phyloP scores from a whole-genome alignment of 2,329 filamentous ascomycete genomes.

The Tetracladium maxilliforme region DNA sequence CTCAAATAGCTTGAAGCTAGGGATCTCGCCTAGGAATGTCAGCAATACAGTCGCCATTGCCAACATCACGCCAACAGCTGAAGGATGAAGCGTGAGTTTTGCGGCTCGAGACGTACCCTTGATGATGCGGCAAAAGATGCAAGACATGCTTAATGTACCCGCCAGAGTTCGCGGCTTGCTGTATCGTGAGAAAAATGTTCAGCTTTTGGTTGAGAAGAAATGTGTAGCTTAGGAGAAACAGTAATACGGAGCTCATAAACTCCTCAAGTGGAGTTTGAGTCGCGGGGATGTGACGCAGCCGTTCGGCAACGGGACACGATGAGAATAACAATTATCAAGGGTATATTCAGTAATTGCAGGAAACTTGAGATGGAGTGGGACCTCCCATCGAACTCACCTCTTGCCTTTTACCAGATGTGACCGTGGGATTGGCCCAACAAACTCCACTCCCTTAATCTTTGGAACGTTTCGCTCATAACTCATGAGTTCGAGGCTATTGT shows the following conservation, averaged over 20 bases:
- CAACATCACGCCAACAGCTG: not conserved
- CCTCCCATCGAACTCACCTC: conserved; percentile 60
- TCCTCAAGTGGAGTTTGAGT: conserved; percentile 1
- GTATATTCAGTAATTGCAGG: too few species aligned
- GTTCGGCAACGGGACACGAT: too few species aligned
- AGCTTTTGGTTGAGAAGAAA: too few species aligned
- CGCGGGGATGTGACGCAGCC: too few species aligned
- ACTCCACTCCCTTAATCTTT: conserved; percentile 38
- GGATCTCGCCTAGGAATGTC: conserved; percentile 63
- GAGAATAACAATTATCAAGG: too few species aligned
- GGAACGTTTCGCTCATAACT: conserved; percentile 16
- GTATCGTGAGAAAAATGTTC: too few species aligned
- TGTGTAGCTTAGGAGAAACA: too few species aligned
- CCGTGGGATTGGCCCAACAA: conserved; percentile 26
- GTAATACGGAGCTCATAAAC: conserved; percentile 24
- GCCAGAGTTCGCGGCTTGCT: accelerated
- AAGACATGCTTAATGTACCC: conserved; percentile 24
- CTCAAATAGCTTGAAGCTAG: conserved; percentile 91
- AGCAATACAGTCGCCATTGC: not conserved
- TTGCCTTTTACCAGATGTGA: conserved; percentile 66
- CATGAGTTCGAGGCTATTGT: conserved; percentile 10
- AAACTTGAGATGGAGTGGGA: too few species aligned
- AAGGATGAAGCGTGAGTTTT: not conserved
- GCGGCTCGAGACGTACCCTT: conserved; percentile 43
- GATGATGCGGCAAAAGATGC: conserved; percentile 98